These are phyloP conservation scores for Penicillium corylophilum DNA, from an alignment of 2,329 filamentous ascomycete species.

Conservation along the genomic window DNA sequence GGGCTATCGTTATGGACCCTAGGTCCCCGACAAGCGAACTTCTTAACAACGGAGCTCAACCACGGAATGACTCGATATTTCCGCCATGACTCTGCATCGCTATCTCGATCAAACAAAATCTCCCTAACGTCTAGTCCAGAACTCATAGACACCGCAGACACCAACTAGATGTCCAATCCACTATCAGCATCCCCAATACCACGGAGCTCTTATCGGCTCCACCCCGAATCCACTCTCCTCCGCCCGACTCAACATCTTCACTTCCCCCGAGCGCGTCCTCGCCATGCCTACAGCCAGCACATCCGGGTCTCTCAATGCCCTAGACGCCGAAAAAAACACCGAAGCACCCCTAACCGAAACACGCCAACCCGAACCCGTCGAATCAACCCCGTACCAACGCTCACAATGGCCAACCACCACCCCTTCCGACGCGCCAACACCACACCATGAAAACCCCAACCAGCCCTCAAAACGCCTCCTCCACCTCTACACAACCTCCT, in stretches of 20 bases:
- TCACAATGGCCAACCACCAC: conserved; percentile 41
- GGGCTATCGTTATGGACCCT: not conserved
- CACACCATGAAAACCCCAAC: conserved; percentile 11
- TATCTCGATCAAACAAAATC: not conserved
- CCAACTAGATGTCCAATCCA: not conserved
- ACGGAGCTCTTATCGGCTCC: conserved; percentile 7
- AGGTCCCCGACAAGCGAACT: not conserved
- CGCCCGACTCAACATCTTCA: not conserved
- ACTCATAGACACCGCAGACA: not conserved
- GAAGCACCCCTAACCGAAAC: conserved; percentile 26
- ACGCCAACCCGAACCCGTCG: conserved; percentile 45
- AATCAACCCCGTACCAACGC: conserved; percentile 40
- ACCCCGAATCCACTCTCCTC: conserved; percentile 5
- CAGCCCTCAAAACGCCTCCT: conserved; percentile 57
- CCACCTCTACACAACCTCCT: conserved; percentile 70
- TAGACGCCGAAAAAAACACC: conserved; percentile 10
- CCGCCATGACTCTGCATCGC: not conserved
- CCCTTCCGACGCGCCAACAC: conserved; percentile 14
- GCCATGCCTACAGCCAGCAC: conserved; percentile 3
- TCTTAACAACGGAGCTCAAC: not conserved
- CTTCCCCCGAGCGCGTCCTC: not conserved
- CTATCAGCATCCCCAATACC: not conserved
- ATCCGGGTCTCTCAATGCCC: not conserved
- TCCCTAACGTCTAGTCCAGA: not conserved
- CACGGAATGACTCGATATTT: not conserved